A percentile compares a stretch with the other conserved stretches of the same genome.
phyloP scores from a whole-genome alignment of 805 yeast genomes.

The Candida anglica region DNA sequence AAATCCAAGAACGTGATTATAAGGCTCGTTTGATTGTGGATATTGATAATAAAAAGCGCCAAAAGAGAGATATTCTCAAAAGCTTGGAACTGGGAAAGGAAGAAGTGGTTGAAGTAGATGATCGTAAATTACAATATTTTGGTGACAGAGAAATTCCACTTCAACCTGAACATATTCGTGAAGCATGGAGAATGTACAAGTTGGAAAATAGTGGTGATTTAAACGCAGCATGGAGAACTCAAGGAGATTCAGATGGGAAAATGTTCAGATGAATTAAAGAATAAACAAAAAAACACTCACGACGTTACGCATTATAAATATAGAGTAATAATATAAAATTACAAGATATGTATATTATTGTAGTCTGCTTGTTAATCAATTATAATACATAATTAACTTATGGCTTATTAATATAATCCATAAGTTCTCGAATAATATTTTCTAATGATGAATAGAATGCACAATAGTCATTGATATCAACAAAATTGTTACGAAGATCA shows the following conservation, averaged over 20 bases:
- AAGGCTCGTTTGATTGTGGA: conserved; percentile 36
- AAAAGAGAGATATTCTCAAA: conserved; percentile 27
- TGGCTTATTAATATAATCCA: conserved; percentile 28
- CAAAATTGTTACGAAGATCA: conserved; percentile 39
- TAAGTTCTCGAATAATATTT: conserved; percentile 33
- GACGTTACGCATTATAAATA: too few relatives aligned
- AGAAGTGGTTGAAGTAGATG: conserved; percentile 26
- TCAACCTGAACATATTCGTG: conserved; percentile 79
- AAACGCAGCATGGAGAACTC: conserved; percentile 61
- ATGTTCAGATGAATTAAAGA: conserved; percentile 51
- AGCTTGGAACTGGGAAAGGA: conserved; percentile 37
- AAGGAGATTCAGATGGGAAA: conserved; percentile 66
- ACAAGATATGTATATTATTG: too few relatives aligned
- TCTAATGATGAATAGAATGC: conserved; percentile 40
- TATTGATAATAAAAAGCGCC: conserved; percentile 37
- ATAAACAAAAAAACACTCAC: background rate
- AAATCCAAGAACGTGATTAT: conserved; percentile 56
- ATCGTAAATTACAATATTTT: conserved; percentile 18
- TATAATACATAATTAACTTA: background rate
- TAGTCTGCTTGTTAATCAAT: too few relatives aligned
- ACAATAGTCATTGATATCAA: conserved; percentile 42
- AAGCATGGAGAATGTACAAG: conserved; percentile 80
- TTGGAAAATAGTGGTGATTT: conserved; percentile 49
- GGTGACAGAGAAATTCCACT: conserved; percentile 56
- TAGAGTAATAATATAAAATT: too few relatives aligned